Base-by-base conservation (phyloP, 306 rosid species). In the Vicia sativa region DNA sequence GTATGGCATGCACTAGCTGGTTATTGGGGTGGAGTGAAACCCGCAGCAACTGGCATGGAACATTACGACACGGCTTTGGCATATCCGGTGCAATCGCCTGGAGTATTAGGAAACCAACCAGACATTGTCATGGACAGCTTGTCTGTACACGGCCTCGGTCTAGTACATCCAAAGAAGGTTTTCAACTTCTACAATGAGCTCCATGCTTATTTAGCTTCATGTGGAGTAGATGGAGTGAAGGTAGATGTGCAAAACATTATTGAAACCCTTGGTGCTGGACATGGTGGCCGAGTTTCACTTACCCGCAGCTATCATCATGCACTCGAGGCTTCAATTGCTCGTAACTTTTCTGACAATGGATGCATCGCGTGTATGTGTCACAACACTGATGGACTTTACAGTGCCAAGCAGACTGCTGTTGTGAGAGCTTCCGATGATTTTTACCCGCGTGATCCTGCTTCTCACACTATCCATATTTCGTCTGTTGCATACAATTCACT, bases 1-100 rank as follows among this genome's bases (percentile, higher is more conserved):
- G 99, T 89, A 25, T 95, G 99, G 99, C 99, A 95, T 84, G 99
- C 99, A 28, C 73, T 95, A 38, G 95, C 91, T 55, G 99, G 99
- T 29, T 95, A 95, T 60, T 95, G 99, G 99, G 99, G 97, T 55
- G 99, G 99, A 68, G 99, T 95, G 69, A 88, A 91, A 68, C 99
- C 97, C 45, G 86, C 89, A 55, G 95, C 92, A 55, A 49, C 65
- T 11, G 99, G 96, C 65, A 88, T 95, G 97, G 99, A 95, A 74
- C 95, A 87, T 80, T 88, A 90, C 26, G 96, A 95, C 59, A 75
- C 96, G 7, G 67, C 90, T 58, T 74, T 95, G 76, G 97, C 96
- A 28, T 95, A 95, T 63, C 99, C 97, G 5, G 86, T 95, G 19
- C 86, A 83, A 52, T 90, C 96, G 13, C 96, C 89, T 2, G 99